Base-by-base conservation (phyloP, 148 eudicot species). In the Nepenthes gracilis region DNA sequence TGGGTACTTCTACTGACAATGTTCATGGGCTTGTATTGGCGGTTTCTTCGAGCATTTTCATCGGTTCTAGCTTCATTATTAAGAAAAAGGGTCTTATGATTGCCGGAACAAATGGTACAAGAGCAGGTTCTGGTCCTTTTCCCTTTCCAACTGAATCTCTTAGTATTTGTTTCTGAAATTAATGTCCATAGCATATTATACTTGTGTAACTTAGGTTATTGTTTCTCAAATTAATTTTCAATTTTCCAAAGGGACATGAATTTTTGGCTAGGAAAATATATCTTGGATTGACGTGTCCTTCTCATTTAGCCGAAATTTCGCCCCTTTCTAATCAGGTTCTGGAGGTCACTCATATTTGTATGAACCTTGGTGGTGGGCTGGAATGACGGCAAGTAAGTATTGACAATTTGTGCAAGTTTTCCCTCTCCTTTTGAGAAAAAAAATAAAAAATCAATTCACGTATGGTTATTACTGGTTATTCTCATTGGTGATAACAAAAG, bases 311-410 rank as follows among this genome's bases (percentile, higher is more conserved):
- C 7, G 45, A 40, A 40, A 40, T 8, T 67, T 64, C 7, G 47
- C 35, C 59, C 11, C n/a, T 47, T 62, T 64, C 23, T 60, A 2
- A 43, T 43, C 80, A 92, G 98, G 94, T 63, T 78, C 90, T 12
- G 98, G 98, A 63, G 98, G 98, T 50, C 63, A 80, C 63, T 72
- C 96, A 5, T 92, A 92, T 69, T 74, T 92, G 70, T 55, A 55
- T 71, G 88, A 92, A 74, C 96, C 98, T 40, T 82, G 83, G 94
- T 92, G 98, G 98, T 92, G 98, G 98, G 84, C 80, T 69, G 98
- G 98, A 65, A 83, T 92, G 93, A 55, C 82, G 43, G 64, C 88
- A 55, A 92, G 98, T 92, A 84, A 77, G 88, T 40, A 3, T 4
- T 8, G 8, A 40, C 8, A 4, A 3, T 40, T 40, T 40, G 8